A percentile compares a stretch with the other conserved stretches of the same genome.
Evolutionary conservation across 192 early-diverging fungal genomes (phyloP).

Genomic region (Mortierella claussenii): DNA sequence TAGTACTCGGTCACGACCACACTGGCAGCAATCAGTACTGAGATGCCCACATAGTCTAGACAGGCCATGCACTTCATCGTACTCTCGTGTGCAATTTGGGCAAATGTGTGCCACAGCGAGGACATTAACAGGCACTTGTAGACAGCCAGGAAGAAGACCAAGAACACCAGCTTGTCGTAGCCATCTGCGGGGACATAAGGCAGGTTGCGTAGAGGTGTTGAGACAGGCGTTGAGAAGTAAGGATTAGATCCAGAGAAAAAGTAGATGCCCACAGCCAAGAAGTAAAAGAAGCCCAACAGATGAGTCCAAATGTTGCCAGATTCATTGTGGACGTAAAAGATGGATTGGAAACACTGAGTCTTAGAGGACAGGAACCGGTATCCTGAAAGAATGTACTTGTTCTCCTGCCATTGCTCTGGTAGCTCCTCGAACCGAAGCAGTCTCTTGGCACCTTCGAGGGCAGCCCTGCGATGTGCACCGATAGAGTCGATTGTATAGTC

Average conservation of each 20-base stretch:
- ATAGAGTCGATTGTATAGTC: constrained; percentile 63
- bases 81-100: constrained; percentile 61
- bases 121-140: constrained; percentile 69
- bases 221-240: constrained; percentile 35
- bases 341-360: constrained; percentile 63
- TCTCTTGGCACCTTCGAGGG: constrained; percentile 63
- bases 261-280: constrained; percentile 65
- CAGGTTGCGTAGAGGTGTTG: constrained; percentile 22
- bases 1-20: constrained; percentile 68
- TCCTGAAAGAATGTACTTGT: constrained; percentile 61
- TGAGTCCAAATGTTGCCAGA: constrained; percentile 78
- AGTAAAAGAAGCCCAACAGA: constrained; percentile 67
- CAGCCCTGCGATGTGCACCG: constrained; percentile 59
- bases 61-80: constrained; percentile 67
- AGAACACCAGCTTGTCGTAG: constrained; percentile 61
- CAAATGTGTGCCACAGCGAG: constrained; percentile 71
- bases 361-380: constrained; percentile 66
- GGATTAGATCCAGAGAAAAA: constrained; percentile 55
- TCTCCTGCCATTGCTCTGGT: constrained; percentile 72
- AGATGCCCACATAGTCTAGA: constrained; percentile 73
- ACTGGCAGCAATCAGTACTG: constrained; percentile 69
- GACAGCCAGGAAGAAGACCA: constrained; percentile 68
- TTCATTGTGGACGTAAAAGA: constrained; percentile 76
- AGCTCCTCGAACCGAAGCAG: constrained; percentile 67
- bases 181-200: constrained; percentile 50